Evolutionary conservation across 75 land plant genomes (phyloP).

Genomic region (Cunninghamia lanceolata): DNA sequence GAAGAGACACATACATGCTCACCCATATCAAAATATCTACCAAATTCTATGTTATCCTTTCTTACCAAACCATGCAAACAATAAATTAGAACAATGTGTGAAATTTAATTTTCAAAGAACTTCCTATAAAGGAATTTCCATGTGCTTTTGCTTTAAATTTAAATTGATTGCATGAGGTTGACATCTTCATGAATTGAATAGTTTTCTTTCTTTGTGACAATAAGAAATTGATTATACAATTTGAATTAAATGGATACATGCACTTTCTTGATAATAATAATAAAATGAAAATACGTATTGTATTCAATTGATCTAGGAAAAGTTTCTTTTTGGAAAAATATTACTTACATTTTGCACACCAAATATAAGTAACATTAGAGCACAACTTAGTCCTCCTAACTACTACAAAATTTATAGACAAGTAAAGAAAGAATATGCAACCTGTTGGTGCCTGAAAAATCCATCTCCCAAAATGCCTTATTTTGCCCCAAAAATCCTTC

Average conservation of each 20-base stretch:
- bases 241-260: background rate
- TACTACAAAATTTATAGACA: background rate
- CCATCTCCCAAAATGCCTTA: too few species aligned
- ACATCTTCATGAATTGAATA: background rate
- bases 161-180: background rate
- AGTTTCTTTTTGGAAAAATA: background rate
- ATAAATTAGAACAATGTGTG: background rate
- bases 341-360: background rate
- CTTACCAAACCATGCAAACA: conserved; percentile 92
- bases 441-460: too few species aligned
- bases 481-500: too few species aligned
- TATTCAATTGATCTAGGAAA: too few species aligned
- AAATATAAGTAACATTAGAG: background rate
- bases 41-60: conserved; percentile 92
- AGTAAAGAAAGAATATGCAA: too few species aligned
- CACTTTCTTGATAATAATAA: background rate
- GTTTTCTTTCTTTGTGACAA: background rate
- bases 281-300: background rate
- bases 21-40: conserved; percentile 91
- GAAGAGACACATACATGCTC: conserved; percentile 57
- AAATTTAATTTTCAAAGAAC: background rate
- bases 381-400: background rate
- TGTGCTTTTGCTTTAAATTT: background rate
- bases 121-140: background rate
- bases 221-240: background rate